Percentiles rank a stretch among this genome's conserved stretches.
phyloP scores from a whole-genome alignment of 2,329 filamentous ascomycete species.

The Alternaria burnsii region DNA sequence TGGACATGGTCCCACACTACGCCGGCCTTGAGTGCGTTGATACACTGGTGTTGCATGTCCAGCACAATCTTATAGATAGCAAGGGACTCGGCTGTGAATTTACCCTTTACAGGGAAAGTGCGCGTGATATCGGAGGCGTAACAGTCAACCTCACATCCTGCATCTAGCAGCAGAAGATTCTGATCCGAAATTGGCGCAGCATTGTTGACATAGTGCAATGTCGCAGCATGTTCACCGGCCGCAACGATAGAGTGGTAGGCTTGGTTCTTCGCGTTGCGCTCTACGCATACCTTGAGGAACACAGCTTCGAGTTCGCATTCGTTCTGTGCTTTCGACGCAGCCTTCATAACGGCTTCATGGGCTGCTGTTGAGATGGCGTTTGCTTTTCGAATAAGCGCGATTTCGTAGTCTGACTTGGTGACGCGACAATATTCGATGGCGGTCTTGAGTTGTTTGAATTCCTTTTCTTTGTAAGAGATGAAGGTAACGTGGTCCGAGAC shows the following conservation, averaged over 20 bases:
- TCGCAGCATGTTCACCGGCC: constrained; percentile 79
- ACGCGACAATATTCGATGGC: constrained; percentile 84
- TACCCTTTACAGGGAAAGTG: constrained; percentile 80
- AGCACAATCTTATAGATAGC: constrained; percentile 82
- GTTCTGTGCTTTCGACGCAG: constrained; percentile 71
- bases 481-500: constrained; percentile 77
- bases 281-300: constrained; percentile 79
- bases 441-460: constrained; percentile 63
- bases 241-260: constrained; percentile 90
- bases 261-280: constrained; percentile 79
- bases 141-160: constrained; percentile 67
- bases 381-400: constrained; percentile 81
- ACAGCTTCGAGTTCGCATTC: constrained; percentile 84
- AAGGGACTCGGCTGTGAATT: constrained; percentile 52
- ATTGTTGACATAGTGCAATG: constrained; percentile 81
- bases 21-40: constrained; percentile 74
- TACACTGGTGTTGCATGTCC: constrained; percentile 84
- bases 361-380: constrained; percentile 81
- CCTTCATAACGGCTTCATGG: constrained; percentile 74
- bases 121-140: constrained; percentile 74
- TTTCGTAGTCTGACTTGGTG: constrained; percentile 85
- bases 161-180: constrained; percentile 83
- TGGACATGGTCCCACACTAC: constrained; percentile 85
- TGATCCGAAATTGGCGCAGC: constrained; percentile 61
- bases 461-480: constrained; percentile 71